phyloP scores from a whole-genome alignment of 768 basidiomycete species.

The Lyophyllum shimeji region DNA sequence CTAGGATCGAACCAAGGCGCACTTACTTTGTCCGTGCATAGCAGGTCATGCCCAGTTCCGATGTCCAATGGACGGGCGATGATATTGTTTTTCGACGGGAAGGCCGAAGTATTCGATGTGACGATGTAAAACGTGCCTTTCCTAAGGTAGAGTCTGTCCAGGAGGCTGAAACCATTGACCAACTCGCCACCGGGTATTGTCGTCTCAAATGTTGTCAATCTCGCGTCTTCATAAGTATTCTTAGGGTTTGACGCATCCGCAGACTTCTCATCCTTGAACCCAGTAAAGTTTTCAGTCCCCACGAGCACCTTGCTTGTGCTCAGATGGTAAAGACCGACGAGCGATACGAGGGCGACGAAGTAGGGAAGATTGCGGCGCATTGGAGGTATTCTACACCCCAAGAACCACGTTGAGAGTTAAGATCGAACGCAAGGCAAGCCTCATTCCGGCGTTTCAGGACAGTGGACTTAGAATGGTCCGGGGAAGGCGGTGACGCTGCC shows the following conservation, averaged over 20 bases:
- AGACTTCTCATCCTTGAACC: background rate
- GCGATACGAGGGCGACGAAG: constrained; percentile 2
- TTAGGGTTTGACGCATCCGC: background rate
- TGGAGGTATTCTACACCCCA: background rate
- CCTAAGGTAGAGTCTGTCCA: constrained; percentile 72
- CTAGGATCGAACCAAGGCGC: background rate
- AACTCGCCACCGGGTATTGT: constrained; percentile 36
- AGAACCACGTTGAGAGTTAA: background rate
- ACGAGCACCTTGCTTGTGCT: background rate
- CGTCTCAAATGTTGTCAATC: constrained; percentile 17
- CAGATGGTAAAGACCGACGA: constrained; percentile 5
- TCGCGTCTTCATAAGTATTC: background rate
- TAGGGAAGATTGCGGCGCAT: constrained; percentile 10
- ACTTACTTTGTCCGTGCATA: constrained; percentile 30
- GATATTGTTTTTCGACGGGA: constrained; percentile 48
- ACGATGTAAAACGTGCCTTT: constrained; percentile 75
- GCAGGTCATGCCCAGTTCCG: constrained; percentile 19
- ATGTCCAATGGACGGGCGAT: constrained; percentile 29
- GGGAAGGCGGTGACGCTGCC: too few species aligned
- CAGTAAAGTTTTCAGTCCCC: background rate
- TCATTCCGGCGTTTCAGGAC: background rate
- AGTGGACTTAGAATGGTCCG: too few species aligned
- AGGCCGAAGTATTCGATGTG: constrained; percentile 35
- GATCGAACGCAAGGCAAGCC: background rate
- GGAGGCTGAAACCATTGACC: constrained; percentile 69